Percentiles rank a stretch among this genome's conserved stretches.
These are phyloP conservation scores for Ophioceras dolichostomum DNA, from an alignment of 2,329 filamentous ascomycete species.

Conservation along the genomic window DNA sequence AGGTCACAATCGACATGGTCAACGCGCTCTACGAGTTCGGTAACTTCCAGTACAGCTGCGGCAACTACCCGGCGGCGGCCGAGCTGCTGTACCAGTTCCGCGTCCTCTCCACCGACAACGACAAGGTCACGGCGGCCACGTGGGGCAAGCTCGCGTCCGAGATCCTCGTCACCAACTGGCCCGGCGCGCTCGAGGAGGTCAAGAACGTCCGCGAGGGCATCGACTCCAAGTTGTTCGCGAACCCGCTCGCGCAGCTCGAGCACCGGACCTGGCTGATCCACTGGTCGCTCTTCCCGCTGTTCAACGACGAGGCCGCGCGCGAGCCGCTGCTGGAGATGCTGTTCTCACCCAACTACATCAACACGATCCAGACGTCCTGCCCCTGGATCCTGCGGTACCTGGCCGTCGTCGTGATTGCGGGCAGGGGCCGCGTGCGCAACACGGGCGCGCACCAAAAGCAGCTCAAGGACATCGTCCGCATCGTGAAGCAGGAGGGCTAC, in stretches of 20 bases:
- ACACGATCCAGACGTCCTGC: conserved; percentile 96
- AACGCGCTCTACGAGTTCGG: conserved; percentile 92
- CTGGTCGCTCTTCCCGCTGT: conserved; percentile 98
- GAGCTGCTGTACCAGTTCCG: conserved; percentile 97
- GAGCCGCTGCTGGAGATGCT: conserved; percentile 90
- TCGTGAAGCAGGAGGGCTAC: conserved; percentile 94
- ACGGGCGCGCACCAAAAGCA: conserved; percentile 90
- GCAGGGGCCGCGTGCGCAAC: conserved; percentile 71
- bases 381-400: conserved; percentile 95
- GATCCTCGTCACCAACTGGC: conserved; percentile 93
- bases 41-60: conserved; percentile 96
- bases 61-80: conserved; percentile 79
- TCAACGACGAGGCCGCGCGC: conserved; percentile 88
- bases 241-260: conserved; percentile 87
- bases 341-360: conserved; percentile 96
- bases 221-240: conserved; percentile 91
- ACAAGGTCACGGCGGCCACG: conserved; percentile 89
- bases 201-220: conserved; percentile 85
- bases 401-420: conserved; percentile 87
- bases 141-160: conserved; percentile 98
- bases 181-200: conserved; percentile 80
- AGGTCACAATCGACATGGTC: conserved; percentile 90
- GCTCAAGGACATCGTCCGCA: conserved; percentile 90
- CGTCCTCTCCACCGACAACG: conserved; percentile 94
- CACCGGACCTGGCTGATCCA: conserved; percentile 96